Conservation (phyloP, 2,329 filamentous ascomycete species). For the Aulographum hederae region DNA sequence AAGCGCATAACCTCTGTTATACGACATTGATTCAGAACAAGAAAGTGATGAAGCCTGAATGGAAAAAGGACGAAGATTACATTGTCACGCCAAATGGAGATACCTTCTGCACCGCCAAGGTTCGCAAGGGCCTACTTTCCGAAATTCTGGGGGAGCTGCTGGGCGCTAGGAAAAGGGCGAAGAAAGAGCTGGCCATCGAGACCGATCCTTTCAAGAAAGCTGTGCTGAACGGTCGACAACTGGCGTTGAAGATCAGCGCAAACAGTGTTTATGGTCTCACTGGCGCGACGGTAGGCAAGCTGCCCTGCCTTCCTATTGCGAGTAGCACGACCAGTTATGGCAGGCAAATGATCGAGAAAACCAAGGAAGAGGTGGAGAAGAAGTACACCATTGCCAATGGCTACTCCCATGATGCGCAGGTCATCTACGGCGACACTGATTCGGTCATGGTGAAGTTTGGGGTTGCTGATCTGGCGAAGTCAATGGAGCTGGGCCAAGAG, state of each 20-base stretch:
- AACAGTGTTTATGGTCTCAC: conserved; percentile 98
- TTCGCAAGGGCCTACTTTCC: conserved; percentile 77
- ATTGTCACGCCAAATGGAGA: conserved; percentile 92
- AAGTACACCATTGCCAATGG: conserved; percentile 87
- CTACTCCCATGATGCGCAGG: conserved; percentile 83
- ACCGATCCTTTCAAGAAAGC: conserved; percentile 96
- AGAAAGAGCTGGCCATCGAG: conserved; percentile 72
- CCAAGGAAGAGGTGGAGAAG: conserved; percentile 84
- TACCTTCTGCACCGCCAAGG: conserved; percentile 72
- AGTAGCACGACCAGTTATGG: conserved; percentile 95
- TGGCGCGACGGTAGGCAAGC: conserved; percentile 85
- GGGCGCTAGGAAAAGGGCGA: conserved; percentile 82
- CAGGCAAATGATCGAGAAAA: conserved; percentile 97
- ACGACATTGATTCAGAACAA: conserved; percentile 75
- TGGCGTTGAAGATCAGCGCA: conserved; percentile 89
- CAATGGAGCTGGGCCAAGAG: conserved; percentile 92
- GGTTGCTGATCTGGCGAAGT: conserved; percentile 64
- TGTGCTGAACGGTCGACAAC: conserved; percentile 87
- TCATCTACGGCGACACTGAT: conserved; percentile 98
- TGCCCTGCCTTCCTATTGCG: conserved; percentile 86
- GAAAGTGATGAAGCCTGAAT: conserved; percentile 53
- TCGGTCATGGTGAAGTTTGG: conserved; percentile 99
- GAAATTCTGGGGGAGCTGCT: conserved; percentile 93
- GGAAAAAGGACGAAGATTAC: conserved; percentile 86
- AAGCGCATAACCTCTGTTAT: conserved; percentile 96